A percentile compares a stretch with the other conserved stretches of the same genome.
Conservation (phyloP, 352 stramenopile species). For the Pythium dissotocum region DNA sequence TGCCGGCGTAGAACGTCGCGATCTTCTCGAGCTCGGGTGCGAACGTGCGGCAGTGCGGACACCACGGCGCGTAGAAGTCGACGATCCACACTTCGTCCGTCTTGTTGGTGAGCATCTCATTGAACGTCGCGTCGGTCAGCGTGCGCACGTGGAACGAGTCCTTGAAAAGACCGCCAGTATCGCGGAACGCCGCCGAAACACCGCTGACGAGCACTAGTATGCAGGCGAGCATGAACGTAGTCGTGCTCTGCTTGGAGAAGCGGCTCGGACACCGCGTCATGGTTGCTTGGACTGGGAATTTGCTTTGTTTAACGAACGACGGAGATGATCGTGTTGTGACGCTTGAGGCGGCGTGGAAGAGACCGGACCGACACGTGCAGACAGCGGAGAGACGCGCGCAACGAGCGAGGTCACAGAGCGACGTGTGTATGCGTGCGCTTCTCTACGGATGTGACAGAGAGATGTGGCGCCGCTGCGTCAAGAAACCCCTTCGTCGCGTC, state of each 20-base stretch:
- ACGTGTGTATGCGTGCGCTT: conserved; percentile 4
- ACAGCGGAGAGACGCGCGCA: conserved; percentile 7
- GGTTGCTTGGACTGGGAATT: neutral
- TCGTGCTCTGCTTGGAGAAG: neutral
- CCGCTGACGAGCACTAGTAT: conserved; percentile 2
- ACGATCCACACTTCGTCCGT: conserved; percentile 70
- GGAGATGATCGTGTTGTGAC: conserved; percentile 2
- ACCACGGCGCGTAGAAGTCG: conserved; percentile 88
- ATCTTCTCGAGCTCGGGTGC: conserved; percentile 74
- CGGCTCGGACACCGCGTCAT: neutral
- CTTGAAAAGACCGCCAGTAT: conserved; percentile 62
- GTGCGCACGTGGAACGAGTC: conserved; percentile 64
- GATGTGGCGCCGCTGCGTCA: neutral
- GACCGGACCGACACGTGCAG: neutral
- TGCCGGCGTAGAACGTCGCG: conserved; percentile 63
- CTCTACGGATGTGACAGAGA: conserved; percentile 6
- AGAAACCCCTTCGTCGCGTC: conserved; percentile 1
- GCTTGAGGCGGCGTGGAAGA: neutral
- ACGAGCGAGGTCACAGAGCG: neutral
- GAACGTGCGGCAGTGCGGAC: conserved; percentile 78
- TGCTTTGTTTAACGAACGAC: neutral
- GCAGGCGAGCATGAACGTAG: neutral
- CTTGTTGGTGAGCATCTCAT: conserved; percentile 43
- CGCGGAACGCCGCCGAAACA: conserved; percentile 34
- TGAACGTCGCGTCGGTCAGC: conserved; percentile 41